Conservation (phyloP, 2,329 filamentous ascomycete genomes). For the Xylaria hypoxylon region DNA sequence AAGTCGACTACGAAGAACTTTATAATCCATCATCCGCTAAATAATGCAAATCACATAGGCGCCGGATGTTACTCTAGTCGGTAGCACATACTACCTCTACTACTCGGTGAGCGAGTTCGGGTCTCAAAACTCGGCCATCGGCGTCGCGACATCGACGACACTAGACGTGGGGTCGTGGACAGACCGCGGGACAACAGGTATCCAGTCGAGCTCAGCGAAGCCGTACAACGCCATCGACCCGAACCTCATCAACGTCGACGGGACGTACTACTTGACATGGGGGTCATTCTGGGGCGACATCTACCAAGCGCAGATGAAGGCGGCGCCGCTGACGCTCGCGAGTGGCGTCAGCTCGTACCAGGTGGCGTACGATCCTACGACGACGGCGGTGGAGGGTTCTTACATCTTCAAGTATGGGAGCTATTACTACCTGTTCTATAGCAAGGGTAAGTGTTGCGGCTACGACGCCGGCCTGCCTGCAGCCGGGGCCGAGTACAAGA, state of each 20-base stretch:
- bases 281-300: conserved; percentile 77
- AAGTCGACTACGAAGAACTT: conserved; percentile 34
- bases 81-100: conserved; percentile 72
- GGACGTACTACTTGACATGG: conserved; percentile 66
- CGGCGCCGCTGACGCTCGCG: conserved; percentile 62
- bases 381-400: conserved; percentile 64
- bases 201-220: conserved; percentile 58
- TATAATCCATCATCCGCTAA: background rate
- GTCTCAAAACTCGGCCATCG: conserved; percentile 70
- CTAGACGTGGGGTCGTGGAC: conserved; percentile 69
- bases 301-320: conserved; percentile 62
- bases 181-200: conserved; percentile 66
- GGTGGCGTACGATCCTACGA: conserved; percentile 63
- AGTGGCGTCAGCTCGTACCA: conserved; percentile 58
- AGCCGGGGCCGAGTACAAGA: conserved; percentile 69
- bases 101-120: conserved; percentile 74
- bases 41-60: conserved; percentile 58
- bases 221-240: conserved; percentile 72
- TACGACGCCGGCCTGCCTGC: conserved; percentile 63
- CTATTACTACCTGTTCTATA: conserved; percentile 73
- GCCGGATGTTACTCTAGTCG: conserved; percentile 70
- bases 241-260: conserved; percentile 60
- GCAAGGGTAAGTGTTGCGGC: conserved; percentile 67
- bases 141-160: conserved; percentile 60
- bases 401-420: conserved; percentile 64